Conservation (phyloP, 2,329 filamentous ascomycete genomes). For the Macrophomina pseudophaseolina region DNA sequence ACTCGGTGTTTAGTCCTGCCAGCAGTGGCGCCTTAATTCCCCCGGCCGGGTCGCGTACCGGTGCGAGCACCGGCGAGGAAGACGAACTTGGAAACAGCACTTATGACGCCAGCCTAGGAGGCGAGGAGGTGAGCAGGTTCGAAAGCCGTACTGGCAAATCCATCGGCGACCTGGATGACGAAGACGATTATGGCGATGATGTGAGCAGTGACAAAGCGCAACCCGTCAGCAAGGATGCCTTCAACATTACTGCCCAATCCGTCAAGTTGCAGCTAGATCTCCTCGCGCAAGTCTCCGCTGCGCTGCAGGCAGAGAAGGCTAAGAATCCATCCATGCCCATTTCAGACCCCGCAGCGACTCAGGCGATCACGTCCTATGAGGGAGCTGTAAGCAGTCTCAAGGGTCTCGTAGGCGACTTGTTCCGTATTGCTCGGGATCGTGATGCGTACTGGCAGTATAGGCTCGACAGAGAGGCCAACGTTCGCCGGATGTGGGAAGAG, state of each 20-base stretch:
- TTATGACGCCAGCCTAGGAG: constrained; percentile 63
- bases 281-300: constrained; percentile 82
- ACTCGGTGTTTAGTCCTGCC: constrained; percentile 13
- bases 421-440: constrained; percentile 91
- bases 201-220: constrained; percentile 76
- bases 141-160: constrained; percentile 56
- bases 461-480: constrained; percentile 86
- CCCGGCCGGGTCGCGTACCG: constrained; percentile 36
- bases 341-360: constrained; percentile 75
- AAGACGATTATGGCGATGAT: constrained; percentile 78
- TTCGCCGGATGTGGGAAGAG: constrained; percentile 97
- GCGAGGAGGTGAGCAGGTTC: constrained; percentile 57
- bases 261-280: constrained; percentile 91
- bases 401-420: constrained; percentile 79
- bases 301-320: constrained; percentile 72
- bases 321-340: constrained; percentile 73
- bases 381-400: constrained; percentile 87
- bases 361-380: constrained; percentile 85
- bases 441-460: constrained; percentile 98
- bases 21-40: constrained; percentile 13
- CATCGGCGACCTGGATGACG: constrained; percentile 63
- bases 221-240: constrained; percentile 80
- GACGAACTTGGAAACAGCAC: constrained; percentile 58
- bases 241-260: constrained; percentile 96
- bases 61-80: constrained; percentile 60